Evolutionary conservation across 2,329 filamentous ascomycete genomes (phyloP).

Genomic region (Colletotrichum sp.): DNA sequence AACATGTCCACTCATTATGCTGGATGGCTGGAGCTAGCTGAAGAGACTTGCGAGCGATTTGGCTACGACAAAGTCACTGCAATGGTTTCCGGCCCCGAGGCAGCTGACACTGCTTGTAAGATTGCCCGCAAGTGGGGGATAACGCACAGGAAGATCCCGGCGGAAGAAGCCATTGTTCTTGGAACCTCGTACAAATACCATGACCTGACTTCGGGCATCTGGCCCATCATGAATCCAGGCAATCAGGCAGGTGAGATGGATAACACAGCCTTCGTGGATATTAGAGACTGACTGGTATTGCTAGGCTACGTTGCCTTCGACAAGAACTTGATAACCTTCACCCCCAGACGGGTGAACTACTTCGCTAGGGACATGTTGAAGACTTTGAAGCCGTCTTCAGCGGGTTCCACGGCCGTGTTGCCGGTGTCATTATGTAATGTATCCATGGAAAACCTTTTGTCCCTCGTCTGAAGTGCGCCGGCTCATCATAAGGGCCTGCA

Average conservation of each 20-base stretch:
- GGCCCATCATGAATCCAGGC: neutral
- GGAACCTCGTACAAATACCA: neutral
- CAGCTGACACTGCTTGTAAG: neutral
- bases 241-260: neutral
- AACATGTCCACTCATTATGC: neutral
- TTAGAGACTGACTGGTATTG: neutral
- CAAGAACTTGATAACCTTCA: neutral
- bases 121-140: neutral
- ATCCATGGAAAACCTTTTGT: neutral
- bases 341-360: neutral
- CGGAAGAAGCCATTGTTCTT: neutral
- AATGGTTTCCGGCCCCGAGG: neutral
- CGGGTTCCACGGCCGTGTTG: neutral
- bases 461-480: too few species aligned
- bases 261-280: neutral
- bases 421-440: neutral
- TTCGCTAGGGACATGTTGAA: neutral
- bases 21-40: neutral
- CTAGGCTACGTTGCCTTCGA: neutral
- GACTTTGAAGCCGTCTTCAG: neutral
- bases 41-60: neutral
- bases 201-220: neutral
- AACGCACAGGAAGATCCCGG: neutral
- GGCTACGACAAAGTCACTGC: neutral
- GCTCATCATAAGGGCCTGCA: neutral